A percentile compares a stretch with the other conserved stretches of the same genome.
These are phyloP conservation scores for Sugiyamaella grinbergsii DNA, from an alignment of 1,139 yeast genomes.

Conservation along the genomic window DNA sequence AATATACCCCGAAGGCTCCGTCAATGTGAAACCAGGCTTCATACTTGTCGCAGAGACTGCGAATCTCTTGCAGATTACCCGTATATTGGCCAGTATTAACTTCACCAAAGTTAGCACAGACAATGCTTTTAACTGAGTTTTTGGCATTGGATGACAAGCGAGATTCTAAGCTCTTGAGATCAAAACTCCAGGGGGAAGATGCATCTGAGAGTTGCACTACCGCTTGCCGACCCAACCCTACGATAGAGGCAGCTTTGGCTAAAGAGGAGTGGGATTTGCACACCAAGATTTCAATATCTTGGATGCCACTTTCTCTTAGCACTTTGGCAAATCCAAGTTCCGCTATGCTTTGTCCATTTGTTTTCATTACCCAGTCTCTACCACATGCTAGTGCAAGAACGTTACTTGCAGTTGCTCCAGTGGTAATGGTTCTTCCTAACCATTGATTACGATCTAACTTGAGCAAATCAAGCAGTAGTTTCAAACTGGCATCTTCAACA, in stretches of 20 bases:
- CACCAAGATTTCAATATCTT: conserved; percentile 30
- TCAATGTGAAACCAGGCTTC: conserved; percentile 39
- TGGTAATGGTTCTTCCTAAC: conserved; percentile 34
- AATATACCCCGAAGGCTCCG: conserved; percentile 36
- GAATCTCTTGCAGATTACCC: conserved; percentile 24
- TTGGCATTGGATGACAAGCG: conserved; percentile 18
- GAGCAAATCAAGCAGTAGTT: conserved; percentile 31
- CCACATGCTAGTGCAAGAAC: conserved; percentile 34
- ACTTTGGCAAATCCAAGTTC: conserved; percentile 29
- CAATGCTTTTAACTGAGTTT: conserved; percentile 27
- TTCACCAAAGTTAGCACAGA: conserved; percentile 35
- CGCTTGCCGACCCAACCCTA: conserved; percentile 34
- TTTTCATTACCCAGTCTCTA: conserved; percentile 30
- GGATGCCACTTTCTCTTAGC: conserved; percentile 26
- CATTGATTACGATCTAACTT: conserved; percentile 27
- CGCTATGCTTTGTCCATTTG: conserved; percentile 12
- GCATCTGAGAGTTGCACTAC: conserved; percentile 26
- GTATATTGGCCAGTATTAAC: conserved; percentile 38
- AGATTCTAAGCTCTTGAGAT: conserved; percentile 27
- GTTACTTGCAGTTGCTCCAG: conserved; percentile 39
- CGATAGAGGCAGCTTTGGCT: conserved; percentile 34
- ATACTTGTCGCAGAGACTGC: conserved; percentile 34
- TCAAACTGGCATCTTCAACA: conserved; percentile 32
- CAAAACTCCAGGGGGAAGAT: conserved; percentile 32
- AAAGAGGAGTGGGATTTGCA: conserved; percentile 35